These are phyloP conservation scores for Lophium mytilinum DNA, from an alignment of 495 filamentous ascomycete species.

Conservation along the genomic window DNA sequence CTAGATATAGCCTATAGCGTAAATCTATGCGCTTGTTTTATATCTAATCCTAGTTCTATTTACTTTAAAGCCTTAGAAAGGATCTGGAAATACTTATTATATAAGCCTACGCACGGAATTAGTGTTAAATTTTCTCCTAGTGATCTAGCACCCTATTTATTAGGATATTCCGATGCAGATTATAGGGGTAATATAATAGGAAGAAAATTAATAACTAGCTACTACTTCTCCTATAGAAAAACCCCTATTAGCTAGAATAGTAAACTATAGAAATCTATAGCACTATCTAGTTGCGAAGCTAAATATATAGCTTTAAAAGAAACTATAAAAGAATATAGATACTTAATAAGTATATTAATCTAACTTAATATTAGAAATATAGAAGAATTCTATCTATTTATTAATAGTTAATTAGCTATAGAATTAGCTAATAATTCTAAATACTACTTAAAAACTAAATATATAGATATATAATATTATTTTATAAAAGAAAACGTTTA, in stretches of 20 bases:
- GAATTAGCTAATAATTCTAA: not conserved
- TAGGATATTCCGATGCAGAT: not conserved
- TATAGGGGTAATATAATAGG: not conserved
- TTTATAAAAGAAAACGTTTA: no score
- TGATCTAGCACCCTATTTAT: not conserved
- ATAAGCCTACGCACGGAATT: no score
- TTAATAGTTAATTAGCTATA: not conserved
- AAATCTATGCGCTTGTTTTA: no score
- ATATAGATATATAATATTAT: not conserved
- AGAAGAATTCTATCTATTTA: not conserved
- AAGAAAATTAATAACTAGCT: not conserved
- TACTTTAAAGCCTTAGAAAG: no score
- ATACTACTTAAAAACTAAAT: not conserved
- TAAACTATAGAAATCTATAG: no score
- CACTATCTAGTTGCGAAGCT: not conserved
- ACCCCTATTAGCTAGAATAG: no score
- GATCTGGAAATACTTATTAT: no score
- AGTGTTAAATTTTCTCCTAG: not conserved
- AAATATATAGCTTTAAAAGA: conserved; percentile 23
- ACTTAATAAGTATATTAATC: conserved; percentile 8
- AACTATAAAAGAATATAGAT: conserved; percentile 21
- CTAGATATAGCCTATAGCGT: no score
- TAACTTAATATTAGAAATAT: not conserved
- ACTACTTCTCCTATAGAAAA: no score
- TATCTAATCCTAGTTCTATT: no score